Conservation (phyloP, 2,329 filamentous ascomycete species). For the Chaetoscypha palmicola region DNA sequence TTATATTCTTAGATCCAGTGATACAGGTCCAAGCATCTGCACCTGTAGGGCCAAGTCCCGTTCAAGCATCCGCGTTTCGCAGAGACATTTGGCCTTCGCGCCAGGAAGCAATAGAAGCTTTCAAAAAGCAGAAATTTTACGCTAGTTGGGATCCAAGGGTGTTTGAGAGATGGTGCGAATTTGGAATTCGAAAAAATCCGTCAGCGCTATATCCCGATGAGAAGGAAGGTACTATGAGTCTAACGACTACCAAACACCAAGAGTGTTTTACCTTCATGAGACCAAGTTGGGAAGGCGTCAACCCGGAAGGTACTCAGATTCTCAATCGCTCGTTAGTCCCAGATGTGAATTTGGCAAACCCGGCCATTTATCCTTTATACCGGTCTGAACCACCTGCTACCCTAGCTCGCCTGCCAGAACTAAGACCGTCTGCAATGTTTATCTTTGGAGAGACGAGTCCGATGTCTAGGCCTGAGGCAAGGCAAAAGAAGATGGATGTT, state of each 20-base stretch:
- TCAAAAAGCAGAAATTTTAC: slow-evolving; percentile 69
- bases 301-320: slow-evolving; percentile 30
- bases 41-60: slow-evolving; percentile 35
- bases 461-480: slow-evolving; percentile 44
- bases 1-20: slow-evolving; percentile 81
- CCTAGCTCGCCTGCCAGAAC: slow-evolving; percentile 47
- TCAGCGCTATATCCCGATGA: slow-evolving; percentile 49
- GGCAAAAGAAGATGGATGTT: slow-evolving; percentile 51
- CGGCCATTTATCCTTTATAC: slow-evolving; percentile 50
- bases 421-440: slow-evolving; percentile 62
- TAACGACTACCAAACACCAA: slow-evolving; percentile 79
- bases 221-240: slow-evolving; percentile 52
- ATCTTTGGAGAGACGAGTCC: slow-evolving; percentile 57
- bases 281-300: slow-evolving; percentile 42
- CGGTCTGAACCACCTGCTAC: slow-evolving; percentile 55
- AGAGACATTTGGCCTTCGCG: slow-evolving; percentile 79
- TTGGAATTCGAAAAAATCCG: slow-evolving; percentile 70
- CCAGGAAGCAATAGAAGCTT: slow-evolving; percentile 56
- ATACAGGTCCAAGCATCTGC: slow-evolving; percentile 48
- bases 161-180: slow-evolving; percentile 62
- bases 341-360: slow-evolving; percentile 19
- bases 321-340: slow-evolving; percentile 42
- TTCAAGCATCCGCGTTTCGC: slow-evolving; percentile 59
- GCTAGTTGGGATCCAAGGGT: slow-evolving; percentile 74
- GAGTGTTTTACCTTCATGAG: slow-evolving; percentile 76